These are phyloP conservation scores for Yarrowia alimentaria DNA, from an alignment of 805 yeast genomes.

Conservation along the genomic window DNA sequence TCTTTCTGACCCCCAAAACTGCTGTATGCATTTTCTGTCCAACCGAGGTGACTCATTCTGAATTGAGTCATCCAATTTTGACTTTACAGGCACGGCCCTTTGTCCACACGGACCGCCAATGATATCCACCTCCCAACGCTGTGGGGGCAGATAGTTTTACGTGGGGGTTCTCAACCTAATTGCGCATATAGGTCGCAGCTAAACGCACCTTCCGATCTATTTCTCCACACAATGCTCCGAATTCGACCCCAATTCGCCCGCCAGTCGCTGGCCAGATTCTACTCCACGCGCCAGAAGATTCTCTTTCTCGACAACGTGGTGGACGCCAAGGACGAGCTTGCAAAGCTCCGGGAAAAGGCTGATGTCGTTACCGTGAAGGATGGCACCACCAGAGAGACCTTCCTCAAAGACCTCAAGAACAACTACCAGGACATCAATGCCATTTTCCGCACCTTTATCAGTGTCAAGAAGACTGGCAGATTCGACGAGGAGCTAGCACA, in stretches of 20 bases:
- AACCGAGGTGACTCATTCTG: too few relatives aligned
- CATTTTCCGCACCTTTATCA: conserved; percentile 47
- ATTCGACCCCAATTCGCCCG: conserved; percentile 5
- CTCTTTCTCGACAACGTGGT: conserved; percentile 61
- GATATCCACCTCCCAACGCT: too few relatives aligned
- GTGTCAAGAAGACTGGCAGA: conserved; percentile 44
- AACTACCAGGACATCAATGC: conserved; percentile 42
- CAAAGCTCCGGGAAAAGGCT: conserved; percentile 46
- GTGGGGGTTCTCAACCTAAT: conserved; percentile 18
- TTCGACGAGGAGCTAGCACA: conserved; percentile 47
- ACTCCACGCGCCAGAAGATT: conserved; percentile 51
- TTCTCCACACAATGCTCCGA: conserved; percentile 3
- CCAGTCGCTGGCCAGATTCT: conserved; percentile 10
- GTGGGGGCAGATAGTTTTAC: not conserved
- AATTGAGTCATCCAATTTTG: too few relatives aligned
- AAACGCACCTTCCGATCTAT: not conserved
- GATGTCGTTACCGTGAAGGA: conserved; percentile 44
- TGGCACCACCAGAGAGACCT: not conserved
- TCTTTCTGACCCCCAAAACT: too few relatives aligned
- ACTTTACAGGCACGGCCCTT: too few relatives aligned
- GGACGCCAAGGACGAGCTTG: conserved; percentile 68
- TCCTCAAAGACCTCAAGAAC: conserved; percentile 33
- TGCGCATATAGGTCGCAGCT: too few relatives aligned
- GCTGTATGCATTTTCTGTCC: too few relatives aligned
- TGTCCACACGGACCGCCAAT: too few relatives aligned